Evolutionary conservation across 176 grass and related monocot species (phyloP), one percentile per base, ranked within the genome.

Genomic region (Aegilops bicornis): DNA sequence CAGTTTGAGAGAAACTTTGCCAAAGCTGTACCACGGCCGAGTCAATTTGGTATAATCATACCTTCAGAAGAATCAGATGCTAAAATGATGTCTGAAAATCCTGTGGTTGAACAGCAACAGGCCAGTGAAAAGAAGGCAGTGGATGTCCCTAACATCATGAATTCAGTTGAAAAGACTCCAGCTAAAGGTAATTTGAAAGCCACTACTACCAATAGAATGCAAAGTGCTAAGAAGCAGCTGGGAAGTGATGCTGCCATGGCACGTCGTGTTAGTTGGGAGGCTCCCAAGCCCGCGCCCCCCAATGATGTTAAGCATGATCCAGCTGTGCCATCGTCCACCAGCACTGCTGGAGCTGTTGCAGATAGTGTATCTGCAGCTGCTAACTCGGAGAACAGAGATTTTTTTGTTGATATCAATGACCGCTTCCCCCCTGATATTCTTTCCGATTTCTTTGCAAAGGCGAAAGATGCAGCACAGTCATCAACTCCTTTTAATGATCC

Each of bases 361-460:
- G 73, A 77, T 77, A 27, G 73, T 77, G 47, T 32, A 77, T 77
- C 45, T 54, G 73, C 47, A 32, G 73, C 45, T 77, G 47, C 47
- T 56, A 77, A 56, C 73, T 54, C 47, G 2, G 73, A 77, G 73
- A 77, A 77, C 27, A 20, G 73, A 77, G 73, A 77, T 77, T 20
- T 77, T 32, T 77, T 77, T 77, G 73, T 77, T 32, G 73, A 77
- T 32, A 77, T 77, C 73, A 77, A 77, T 77, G 73, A 77, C 19
- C 73, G 73, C 47, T 77, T 77, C 27, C 73, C 96, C 72, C 93
- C 90, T 80, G 90, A 99, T 65, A 82, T 99, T 77, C 94, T 99
- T 76, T 94, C 92, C 65, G 94, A 99, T 91, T 97, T 99, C 81
- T 99, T 99, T 82, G 79, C 87, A 52, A 94, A 95, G 75, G 93